These are phyloP conservation scores for Phytophthora cryptogea DNA, from an alignment of 352 stramenopile genomes.

Conservation along the genomic window DNA sequence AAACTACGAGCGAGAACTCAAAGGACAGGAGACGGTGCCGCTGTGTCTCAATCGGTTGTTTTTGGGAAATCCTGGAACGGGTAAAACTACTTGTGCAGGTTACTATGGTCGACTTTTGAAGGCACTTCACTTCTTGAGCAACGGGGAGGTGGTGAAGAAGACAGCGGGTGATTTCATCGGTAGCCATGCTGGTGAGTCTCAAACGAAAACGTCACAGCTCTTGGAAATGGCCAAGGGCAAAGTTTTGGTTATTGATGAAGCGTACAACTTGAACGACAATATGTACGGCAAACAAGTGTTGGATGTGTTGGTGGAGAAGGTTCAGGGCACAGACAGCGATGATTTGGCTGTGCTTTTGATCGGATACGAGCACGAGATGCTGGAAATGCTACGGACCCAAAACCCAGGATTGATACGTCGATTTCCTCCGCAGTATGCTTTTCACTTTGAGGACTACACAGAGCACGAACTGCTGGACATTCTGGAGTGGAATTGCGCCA, in stretches of 20 bases:
- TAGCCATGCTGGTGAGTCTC: constrained; percentile 77
- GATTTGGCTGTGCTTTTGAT: constrained; percentile 93
- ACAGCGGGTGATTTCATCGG: constrained; percentile 90
- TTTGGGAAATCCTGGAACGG: constrained; percentile 91
- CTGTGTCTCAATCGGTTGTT: constrained; percentile 89
- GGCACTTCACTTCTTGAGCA: constrained; percentile 89
- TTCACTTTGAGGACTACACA: constrained; percentile 93
- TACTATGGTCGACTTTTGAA: constrained; percentile 90
- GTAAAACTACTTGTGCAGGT: constrained; percentile 92
- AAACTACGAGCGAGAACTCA: constrained; percentile 87
- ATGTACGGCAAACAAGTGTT: constrained; percentile 75
- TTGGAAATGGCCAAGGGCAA: constrained; percentile 85
- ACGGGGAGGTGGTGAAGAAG: constrained; percentile 90
- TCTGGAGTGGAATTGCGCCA: constrained; percentile 55
- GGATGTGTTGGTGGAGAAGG: constrained; percentile 91
- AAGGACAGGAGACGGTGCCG: constrained; percentile 59
- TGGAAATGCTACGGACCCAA: constrained; percentile 87
- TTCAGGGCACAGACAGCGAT: constrained; percentile 88
- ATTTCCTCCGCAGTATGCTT: constrained; percentile 89
- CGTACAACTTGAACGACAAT: constrained; percentile 89
- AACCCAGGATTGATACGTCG: constrained; percentile 89
- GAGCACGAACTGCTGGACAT: constrained; percentile 85
- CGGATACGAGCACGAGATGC: constrained; percentile 91
- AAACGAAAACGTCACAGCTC: constrained; percentile 87
- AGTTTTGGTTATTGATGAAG: constrained; percentile 94